Percentiles rank a stretch among this genome's conserved stretches.
These are phyloP conservation scores for Phytopythium oedochilum DNA, from an alignment of 352 stramenopile species.

Conservation along the genomic window DNA sequence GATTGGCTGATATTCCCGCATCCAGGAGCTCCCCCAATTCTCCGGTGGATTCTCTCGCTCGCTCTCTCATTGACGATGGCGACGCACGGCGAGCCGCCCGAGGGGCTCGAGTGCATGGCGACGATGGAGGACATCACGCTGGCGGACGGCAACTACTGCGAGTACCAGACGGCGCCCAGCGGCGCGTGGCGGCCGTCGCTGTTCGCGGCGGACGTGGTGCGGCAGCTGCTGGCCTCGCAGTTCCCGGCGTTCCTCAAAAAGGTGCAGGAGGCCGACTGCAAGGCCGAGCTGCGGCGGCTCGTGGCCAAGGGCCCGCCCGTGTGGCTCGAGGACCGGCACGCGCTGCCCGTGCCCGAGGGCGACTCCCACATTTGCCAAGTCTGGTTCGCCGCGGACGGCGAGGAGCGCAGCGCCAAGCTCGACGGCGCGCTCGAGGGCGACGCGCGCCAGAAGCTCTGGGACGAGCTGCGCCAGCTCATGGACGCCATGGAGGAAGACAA, in stretches of 20 bases:
- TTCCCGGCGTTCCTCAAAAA: slow-evolving; percentile 92
- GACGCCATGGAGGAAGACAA: slow-evolving; percentile 81
- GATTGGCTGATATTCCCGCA: too few species aligned
- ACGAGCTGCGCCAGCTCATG: slow-evolving; percentile 61
- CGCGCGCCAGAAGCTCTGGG: slow-evolving; percentile 72
- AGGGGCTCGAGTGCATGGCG: slow-evolving; percentile 89
- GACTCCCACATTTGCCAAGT: slow-evolving; percentile 89
- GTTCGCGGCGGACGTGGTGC: slow-evolving; percentile 68
- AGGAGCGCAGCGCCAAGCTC: slow-evolving; percentile 86
- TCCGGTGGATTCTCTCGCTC: too few species aligned
- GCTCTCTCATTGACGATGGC: too few species aligned
- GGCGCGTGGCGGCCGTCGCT: slow-evolving; percentile 84
- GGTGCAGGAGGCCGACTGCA: slow-evolving; percentile 93
- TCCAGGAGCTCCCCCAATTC: too few species aligned
- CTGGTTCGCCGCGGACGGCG: slow-evolving; percentile 85
- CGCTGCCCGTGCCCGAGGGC: slow-evolving; percentile 79
- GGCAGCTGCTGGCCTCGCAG: slow-evolving; percentile 86
- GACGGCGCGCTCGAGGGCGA: slow-evolving; percentile 86
- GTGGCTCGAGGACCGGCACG: slow-evolving; percentile 92
- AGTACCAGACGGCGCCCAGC: slow-evolving; percentile 91
- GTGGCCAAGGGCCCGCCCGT: slow-evolving; percentile 88
- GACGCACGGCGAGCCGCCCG: slow-evolving; percentile 71
- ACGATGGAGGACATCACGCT: slow-evolving; percentile 96
- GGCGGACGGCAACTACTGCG: slow-evolving; percentile 84
- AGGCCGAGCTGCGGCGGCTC: slow-evolving; percentile 91